Base-by-base conservation (phyloP, 108 stramenopile genomes). In the Aurantiochytrium sp. region DNA sequence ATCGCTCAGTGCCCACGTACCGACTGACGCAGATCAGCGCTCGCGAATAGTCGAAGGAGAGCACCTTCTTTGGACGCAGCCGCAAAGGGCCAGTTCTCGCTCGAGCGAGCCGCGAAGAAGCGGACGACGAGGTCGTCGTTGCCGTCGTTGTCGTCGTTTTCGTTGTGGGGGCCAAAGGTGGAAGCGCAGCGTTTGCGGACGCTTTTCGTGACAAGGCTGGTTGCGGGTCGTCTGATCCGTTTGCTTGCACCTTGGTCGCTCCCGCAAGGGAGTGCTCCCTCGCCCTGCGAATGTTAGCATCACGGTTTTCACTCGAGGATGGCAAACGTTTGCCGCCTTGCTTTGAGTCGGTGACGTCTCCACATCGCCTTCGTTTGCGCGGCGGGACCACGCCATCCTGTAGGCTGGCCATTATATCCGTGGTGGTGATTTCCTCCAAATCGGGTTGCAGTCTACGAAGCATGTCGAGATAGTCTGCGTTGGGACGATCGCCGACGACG, bases 1-100 rank as follows among this genome's bases (percentile, higher is more conserved):
- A 16, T 12, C 76, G 76, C 28, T 83, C 76, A 16, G 45, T 3
- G 51, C 51, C 51, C 49, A 83, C 76, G 76, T 83, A 83, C 6
- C 76, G 45, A 23, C 76, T 83, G 76, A 83, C 76, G 49, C 76
- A 83, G 28, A 83, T 83, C 12, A 83, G 76, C n/a, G 4, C 76
- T 16, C 49, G 44, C 10, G 45, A 6, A 53, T 53, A 83, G 28
- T 83, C 76, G 76, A 47, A 53, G 12, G 76, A 47, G 4, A 53
- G 76, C 76, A 83, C 49, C 49, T 53, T 83, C 3, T 53, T 53
- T 3, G 76, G 76, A 2, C 51, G 12, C 76, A 83, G 28, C 6
- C 76, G 45, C 28, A 23, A 19, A 12, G 76, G 76, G 8, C 2
- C 64, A 0, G 6, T 69, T 18, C 42, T 69, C 6, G n/a, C 6